Conservation (phyloP, 2,329 filamentous ascomycete species). For the Fusarium sp. region DNA sequence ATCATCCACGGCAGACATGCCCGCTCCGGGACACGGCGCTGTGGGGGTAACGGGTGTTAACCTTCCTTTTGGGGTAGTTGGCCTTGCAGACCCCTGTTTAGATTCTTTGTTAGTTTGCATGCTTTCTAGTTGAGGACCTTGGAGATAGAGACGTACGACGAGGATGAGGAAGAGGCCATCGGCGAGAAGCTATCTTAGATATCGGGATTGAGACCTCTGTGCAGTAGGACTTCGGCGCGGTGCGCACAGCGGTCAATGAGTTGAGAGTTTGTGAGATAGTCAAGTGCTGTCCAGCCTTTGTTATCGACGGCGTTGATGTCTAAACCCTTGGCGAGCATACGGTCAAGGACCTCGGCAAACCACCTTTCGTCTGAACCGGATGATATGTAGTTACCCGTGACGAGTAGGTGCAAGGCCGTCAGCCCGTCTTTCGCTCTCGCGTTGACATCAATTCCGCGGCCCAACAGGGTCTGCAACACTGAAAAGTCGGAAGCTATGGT, state of each 20-base stretch:
- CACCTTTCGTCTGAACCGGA: background rate
- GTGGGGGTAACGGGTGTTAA: slow-evolving; percentile 22
- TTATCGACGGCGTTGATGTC: background rate
- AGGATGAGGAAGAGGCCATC: background rate
- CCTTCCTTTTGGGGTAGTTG: slow-evolving; percentile 35
- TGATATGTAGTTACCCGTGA: background rate
- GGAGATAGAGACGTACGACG: background rate
- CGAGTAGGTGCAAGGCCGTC: background rate
- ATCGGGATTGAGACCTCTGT: background rate
- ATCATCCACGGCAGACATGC: slow-evolving; percentile 16
- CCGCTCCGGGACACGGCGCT: slow-evolving; percentile 4
- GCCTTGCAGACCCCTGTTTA: background rate
- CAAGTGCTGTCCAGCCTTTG: background rate
- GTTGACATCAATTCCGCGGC: background rate
- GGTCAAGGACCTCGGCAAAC: background rate
- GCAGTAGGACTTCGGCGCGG: background rate
- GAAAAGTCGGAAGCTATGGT: background rate
- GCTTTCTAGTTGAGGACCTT: background rate
- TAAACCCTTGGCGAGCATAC: background rate
- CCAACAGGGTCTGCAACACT: background rate
- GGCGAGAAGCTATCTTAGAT: background rate
- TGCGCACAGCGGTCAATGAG: background rate
- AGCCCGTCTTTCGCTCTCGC: background rate
- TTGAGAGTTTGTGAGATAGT: background rate
- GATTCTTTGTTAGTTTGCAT: background rate